phyloP scores from a whole-genome alignment of 345 rosid genomes.

The Pelargonium nanum region DNA sequence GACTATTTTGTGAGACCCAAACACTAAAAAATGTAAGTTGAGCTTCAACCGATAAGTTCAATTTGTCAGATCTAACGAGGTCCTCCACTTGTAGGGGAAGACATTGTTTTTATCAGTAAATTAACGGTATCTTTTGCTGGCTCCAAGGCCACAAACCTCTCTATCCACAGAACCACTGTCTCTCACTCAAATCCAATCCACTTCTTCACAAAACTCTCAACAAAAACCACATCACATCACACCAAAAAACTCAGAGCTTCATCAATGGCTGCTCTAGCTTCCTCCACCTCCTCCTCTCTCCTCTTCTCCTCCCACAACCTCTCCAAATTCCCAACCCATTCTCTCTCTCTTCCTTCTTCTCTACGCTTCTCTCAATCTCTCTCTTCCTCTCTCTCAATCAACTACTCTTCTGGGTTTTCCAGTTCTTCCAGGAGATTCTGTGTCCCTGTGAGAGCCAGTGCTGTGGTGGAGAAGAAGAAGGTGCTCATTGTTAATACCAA shows the following conservation, averaged over 20 bases:
- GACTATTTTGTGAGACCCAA: too few species aligned
- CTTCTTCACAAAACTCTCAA: too few species aligned
- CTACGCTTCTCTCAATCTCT: conserved; percentile 21
- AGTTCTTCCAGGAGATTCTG: conserved; percentile 14
- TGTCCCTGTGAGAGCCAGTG: conserved; percentile 37
- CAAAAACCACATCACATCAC: neutral
- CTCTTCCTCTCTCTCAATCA: conserved; percentile 18
- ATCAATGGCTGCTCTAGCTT: conserved; percentile 46
- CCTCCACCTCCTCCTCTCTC: neutral
- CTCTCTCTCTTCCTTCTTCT: conserved; percentile 21
- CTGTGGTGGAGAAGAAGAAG: conserved; percentile 62
- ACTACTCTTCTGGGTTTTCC: conserved; percentile 23
- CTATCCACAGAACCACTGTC: neutral
- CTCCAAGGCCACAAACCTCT: neutral
- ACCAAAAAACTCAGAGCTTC: neutral
- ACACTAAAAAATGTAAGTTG: too few species aligned
- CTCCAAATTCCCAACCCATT: conserved; percentile 11
- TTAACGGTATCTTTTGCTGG: neutral
- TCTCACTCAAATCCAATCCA: neutral
- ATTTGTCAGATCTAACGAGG: too few species aligned
- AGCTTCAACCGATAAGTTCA: too few species aligned
- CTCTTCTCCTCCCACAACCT: conserved; percentile 1
- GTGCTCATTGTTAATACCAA: conserved; percentile 77
- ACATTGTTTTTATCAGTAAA: conserved; percentile 8
- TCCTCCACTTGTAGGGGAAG: too few species aligned